phyloP scores from a whole-genome alignment of 2,329 filamentous ascomycete genomes.

The Neophaeococcomyces mojaviensis region DNA sequence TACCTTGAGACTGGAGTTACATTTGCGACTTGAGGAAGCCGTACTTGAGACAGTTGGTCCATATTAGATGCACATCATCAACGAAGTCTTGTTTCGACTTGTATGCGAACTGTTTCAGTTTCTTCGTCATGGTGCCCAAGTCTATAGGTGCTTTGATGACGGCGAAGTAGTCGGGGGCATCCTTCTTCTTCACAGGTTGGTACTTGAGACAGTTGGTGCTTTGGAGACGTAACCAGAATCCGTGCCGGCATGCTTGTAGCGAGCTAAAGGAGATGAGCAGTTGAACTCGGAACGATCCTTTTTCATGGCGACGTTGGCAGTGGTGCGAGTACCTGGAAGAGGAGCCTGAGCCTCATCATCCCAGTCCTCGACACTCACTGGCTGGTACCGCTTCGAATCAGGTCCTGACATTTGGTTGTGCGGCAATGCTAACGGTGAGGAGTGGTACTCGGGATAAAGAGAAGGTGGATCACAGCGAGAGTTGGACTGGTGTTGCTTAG shows the following conservation, averaged over 20 bases:
- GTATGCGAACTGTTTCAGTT: slow-evolving; percentile 71
- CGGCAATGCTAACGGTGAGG: slow-evolving; percentile 1
- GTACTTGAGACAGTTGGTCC: slow-evolving; percentile 64
- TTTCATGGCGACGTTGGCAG: slow-evolving; percentile 46
- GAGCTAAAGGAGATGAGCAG: slow-evolving; percentile 9
- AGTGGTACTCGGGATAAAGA: slow-evolving; percentile 2
- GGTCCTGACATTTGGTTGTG: slow-evolving; percentile 15
- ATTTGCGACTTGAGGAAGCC: slow-evolving; percentile 40
- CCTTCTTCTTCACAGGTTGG: slow-evolving; percentile 88
- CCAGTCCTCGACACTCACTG: slow-evolving; percentile 42
- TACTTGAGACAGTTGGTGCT: slow-evolving; percentile 43
- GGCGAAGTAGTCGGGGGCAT: slow-evolving; percentile 90
- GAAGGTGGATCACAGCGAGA: slow-evolving; percentile 4
- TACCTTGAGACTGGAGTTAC: slow-evolving; percentile 32
- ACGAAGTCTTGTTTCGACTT: slow-evolving; percentile 94
- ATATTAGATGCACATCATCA: slow-evolving; percentile 85
- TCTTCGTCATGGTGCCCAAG: slow-evolving; percentile 95
- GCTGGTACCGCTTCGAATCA: slow-evolving; percentile 28
- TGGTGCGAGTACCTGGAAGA: slow-evolving; percentile 40
- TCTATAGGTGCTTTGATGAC: slow-evolving; percentile 86
- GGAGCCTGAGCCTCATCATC: slow-evolving; percentile 38
- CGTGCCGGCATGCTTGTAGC: slow-evolving; percentile 44
- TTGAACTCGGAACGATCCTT: slow-evolving; percentile 37
- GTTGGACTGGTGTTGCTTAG: slow-evolving; percentile 7
- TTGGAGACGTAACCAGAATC: slow-evolving; percentile 58